Conservation (phyloP, 2,329 filamentous ascomycete species). For the Sporothrix inflata region DNA sequence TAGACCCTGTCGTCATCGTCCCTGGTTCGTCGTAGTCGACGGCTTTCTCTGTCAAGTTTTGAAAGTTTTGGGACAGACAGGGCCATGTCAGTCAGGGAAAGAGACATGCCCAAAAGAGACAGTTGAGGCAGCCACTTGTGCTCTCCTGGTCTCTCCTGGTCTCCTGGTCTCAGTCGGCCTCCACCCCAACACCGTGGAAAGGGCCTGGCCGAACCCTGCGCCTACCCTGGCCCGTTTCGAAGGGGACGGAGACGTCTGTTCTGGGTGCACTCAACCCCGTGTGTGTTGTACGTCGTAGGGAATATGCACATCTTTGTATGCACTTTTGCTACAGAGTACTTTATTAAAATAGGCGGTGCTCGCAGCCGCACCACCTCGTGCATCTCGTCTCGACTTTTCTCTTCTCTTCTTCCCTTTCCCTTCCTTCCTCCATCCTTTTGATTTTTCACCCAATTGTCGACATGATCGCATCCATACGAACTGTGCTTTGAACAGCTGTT, state of each 20-base stretch:
- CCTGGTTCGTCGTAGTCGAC: background rate
- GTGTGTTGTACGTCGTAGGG: background rate
- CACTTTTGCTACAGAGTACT: background rate
- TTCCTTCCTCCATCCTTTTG: conserved; percentile 17
- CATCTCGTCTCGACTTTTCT: conserved; percentile 18
- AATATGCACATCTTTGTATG: conserved; percentile 1
- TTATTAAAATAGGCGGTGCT: conserved; percentile 23
- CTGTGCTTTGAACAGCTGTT: conserved; percentile 15
- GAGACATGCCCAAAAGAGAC: background rate
- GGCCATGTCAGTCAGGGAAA: background rate
- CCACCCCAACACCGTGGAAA: background rate
- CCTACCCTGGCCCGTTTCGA: conserved; percentile 16
- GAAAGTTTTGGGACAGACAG: background rate
- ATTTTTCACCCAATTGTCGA: background rate
- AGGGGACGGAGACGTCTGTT: background rate
- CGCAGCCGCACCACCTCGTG: background rate
- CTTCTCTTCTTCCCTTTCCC: background rate
- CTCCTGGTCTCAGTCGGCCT: background rate
- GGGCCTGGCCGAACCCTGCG: background rate
- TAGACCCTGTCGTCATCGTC: background rate
- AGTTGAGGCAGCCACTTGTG: background rate
- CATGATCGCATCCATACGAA: conserved; percentile 14
- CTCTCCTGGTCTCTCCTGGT: background rate
- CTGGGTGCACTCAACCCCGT: background rate
- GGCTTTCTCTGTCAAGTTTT: background rate